Evolutionary conservation across 805 yeast genomes (phyloP).

Genomic region (Saturnispora galanensis): DNA sequence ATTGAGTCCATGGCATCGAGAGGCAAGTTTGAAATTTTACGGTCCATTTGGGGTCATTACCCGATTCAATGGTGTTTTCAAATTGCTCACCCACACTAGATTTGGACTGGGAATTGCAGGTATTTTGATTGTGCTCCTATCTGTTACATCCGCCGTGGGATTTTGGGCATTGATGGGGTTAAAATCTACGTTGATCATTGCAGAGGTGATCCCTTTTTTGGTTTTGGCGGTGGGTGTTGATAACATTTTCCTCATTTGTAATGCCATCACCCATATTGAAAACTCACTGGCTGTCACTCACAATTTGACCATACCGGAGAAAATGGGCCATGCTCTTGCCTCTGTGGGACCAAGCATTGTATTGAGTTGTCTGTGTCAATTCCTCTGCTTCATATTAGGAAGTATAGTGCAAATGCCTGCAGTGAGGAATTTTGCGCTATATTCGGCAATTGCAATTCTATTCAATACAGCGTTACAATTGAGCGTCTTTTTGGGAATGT

Average conservation of each 20-base stretch:
- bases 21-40: neutral
- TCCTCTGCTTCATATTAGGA: constrained; percentile 71
- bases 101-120: constrained; percentile 78
- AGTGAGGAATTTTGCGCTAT: constrained; percentile 83
- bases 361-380: constrained; percentile 66
- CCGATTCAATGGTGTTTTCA: constrained; percentile 8
- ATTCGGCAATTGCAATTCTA: constrained; percentile 78
- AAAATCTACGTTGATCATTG: constrained; percentile 83
- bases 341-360: constrained; percentile 82
- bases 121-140: constrained; percentile 65
- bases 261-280: constrained; percentile 56
- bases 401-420: constrained; percentile 90
- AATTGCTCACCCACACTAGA: constrained; percentile 40
- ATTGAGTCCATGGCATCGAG: neutral
- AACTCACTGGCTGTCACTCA: constrained; percentile 25
- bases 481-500: constrained; percentile 68
- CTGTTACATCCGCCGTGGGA: constrained; percentile 79
- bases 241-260: constrained; percentile 78
- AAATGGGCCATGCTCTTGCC: constrained; percentile 56
- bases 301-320: constrained; percentile 38
- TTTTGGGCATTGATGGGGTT: constrained; percentile 65
- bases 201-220: constrained; percentile 92
- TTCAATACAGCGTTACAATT: constrained; percentile 70
- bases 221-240: constrained; percentile 92
- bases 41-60: constrained; percentile 7